Evolutionary conservation across 805 yeast genomes (phyloP), one percentile per base, ranked within the genome.

Genomic region (Candida methanosorbosa): DNA sequence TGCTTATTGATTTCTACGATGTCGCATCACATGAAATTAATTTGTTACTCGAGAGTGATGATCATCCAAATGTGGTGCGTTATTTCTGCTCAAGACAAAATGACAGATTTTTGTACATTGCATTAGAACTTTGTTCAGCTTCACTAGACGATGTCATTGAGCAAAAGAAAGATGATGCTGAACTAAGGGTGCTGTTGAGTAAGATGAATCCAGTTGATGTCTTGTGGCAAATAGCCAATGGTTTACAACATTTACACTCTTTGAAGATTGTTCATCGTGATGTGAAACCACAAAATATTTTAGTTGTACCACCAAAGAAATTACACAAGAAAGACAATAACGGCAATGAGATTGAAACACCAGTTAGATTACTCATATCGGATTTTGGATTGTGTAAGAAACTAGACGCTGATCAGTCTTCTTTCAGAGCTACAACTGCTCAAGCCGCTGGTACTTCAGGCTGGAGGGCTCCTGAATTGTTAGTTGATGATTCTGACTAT

Each of bases 371-470:
- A 40, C 60, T 92, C 32, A 88, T 92, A 19, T 87, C 97, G 1
- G 99, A 92, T 57, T 92, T 92, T 62, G 99, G 99, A 0, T 69
- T 92, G 8, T 92, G 98, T 54, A 88, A 90, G 52, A 83, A 82
- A 50, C 62, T 92, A 34, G 98, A 92, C 41, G 75, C 78, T 13
- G 97, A 87, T 46, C 96, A 92, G 56, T 82, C 95, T 2, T 84
- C 95, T 2, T 90, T 90, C 56, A 71, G 90, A 41, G 95, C 96
- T 0, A 90, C 95, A 0, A 80, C 92, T 0, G 87, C 85, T 23
- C 79, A 86, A 48, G 94, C 94, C 15, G 95, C 97, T 1, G 98
- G 98, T 2, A 92, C 98, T 0, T 75, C 92, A 4, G 99, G 99
- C 3, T 92, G 98, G 98, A 72, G 97, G 46, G 97, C 99, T 0